A percentile compares a stretch with the other conserved stretches of the same genome.
Conservation (phyloP, 768 basidiomycete genomes). For the Gymnopilus dilepis region DNA sequence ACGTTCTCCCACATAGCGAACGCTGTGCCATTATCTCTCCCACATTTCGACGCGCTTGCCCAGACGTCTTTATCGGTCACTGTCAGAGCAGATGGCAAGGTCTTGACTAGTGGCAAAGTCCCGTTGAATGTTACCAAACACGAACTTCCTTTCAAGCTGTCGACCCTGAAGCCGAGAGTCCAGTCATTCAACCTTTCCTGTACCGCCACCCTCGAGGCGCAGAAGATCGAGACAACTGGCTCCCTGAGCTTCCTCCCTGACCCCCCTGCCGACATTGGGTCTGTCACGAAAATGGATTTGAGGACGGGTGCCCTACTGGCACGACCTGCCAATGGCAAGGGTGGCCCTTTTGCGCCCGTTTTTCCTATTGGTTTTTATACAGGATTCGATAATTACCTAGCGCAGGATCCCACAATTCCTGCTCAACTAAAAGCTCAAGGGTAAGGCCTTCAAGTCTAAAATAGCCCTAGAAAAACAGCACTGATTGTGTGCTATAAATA, state of each 20-base stretch:
- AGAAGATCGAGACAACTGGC: slow-evolving; percentile 50
- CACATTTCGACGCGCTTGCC: slow-evolving; percentile 22
- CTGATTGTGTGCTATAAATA: slow-evolving; percentile 17
- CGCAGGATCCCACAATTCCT: slow-evolving; percentile 56
- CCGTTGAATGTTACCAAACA: slow-evolving; percentile 57
- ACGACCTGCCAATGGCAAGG: slow-evolving; percentile 53
- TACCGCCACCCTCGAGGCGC: slow-evolving; percentile 41
- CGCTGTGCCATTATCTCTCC: slow-evolving; percentile 46
- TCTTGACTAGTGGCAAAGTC: slow-evolving; percentile 47
- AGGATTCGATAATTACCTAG: slow-evolving; percentile 58
- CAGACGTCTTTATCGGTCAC: slow-evolving; percentile 43
- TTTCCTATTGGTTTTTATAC: slow-evolving; percentile 83
- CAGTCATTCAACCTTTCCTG: slow-evolving; percentile 44
- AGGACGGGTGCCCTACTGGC: slow-evolving; percentile 63
- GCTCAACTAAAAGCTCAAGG: slow-evolving; percentile 58
- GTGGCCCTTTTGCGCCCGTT: slow-evolving; percentile 55
- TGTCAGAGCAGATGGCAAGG: slow-evolving; percentile 50
- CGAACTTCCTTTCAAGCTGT: slow-evolving; percentile 54
- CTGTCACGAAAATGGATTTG: slow-evolving; percentile 68
- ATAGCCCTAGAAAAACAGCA: background rate
- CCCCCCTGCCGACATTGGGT: slow-evolving; percentile 50
- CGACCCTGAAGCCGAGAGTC: slow-evolving; percentile 46
- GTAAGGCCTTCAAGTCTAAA: slow-evolving; percentile 45
- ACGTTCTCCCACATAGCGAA: slow-evolving; percentile 52
- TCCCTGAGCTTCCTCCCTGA: slow-evolving; percentile 55